phyloP scores from a whole-genome alignment of 1,284 basidiomycete genomes.

The Leccinum ponderosum region DNA sequence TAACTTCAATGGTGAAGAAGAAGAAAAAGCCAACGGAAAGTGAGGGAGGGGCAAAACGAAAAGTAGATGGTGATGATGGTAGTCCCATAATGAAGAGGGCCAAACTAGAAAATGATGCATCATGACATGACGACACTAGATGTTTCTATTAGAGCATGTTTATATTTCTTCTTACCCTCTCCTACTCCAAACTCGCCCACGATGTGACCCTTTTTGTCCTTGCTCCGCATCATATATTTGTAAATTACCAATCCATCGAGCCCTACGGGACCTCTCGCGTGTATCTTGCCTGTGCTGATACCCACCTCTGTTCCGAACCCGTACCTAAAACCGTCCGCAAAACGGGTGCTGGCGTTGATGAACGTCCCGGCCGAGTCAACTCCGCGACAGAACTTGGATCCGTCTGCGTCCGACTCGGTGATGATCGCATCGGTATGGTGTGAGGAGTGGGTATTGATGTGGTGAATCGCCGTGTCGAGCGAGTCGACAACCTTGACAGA shows the following conservation, averaged over 20 bases:
- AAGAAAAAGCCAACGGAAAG: constrained; percentile 60
- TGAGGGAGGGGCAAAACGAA: constrained; percentile 55
- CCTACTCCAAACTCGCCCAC: constrained; percentile 77
- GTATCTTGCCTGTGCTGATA: constrained; percentile 95
- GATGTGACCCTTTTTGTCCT: constrained; percentile 69
- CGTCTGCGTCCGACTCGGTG: constrained; percentile 72
- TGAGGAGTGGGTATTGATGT: constrained; percentile 92
- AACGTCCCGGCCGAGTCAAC: constrained; percentile 94
- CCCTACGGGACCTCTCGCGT: constrained; percentile 96
- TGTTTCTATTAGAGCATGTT: constrained; percentile 62
- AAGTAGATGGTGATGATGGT: constrained; percentile 60
- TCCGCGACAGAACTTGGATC: constrained; percentile 79
- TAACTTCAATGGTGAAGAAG: constrained; percentile 82
- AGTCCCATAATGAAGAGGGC: constrained; percentile 65
- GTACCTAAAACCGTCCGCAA: constrained; percentile 96
- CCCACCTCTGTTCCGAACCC: constrained; percentile 99
- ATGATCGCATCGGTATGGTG: constrained; percentile 96
- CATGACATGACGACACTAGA: constrained; percentile 18
- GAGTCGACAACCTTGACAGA: constrained; percentile 78
- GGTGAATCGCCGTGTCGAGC: constrained; percentile 73
- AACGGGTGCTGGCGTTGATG: constrained; percentile 93
- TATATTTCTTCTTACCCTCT: constrained; percentile 75
- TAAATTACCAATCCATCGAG: constrained; percentile 94
- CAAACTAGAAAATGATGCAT: constrained; percentile 47
- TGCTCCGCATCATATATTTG: constrained; percentile 89